A percentile compares a stretch with the other conserved stretches of the same genome.
These are phyloP conservation scores for Parastagonospora nodorum DNA, from an alignment of 2,329 filamentous ascomycete species.

Conservation along the genomic window DNA sequence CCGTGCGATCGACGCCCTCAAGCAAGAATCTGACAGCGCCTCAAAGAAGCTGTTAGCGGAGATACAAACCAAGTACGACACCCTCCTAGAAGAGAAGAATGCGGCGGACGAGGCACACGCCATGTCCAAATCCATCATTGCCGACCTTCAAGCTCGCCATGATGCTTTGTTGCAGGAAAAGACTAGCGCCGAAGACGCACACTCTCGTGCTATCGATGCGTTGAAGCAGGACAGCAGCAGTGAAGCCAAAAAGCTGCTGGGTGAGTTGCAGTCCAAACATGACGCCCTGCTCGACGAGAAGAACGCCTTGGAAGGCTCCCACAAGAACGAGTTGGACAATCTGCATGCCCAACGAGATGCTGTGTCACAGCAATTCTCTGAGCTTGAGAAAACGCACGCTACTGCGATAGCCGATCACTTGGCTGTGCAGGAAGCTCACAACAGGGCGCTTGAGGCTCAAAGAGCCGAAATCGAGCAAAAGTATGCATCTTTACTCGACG, in stretches of 20 bases:
- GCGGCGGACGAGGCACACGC: constrained; percentile 12
- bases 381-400: constrained; percentile 28
- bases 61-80: constrained; percentile 32
- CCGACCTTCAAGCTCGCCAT: constrained; percentile 23
- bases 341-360: constrained; percentile 23
- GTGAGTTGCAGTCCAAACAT: constrained; percentile 20
- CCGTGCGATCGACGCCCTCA: constrained; percentile 35
- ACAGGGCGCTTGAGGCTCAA: constrained; percentile 28
- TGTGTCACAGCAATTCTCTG: constrained; percentile 23
- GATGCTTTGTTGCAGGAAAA: constrained; percentile 35
- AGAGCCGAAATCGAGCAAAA: constrained; percentile 38
- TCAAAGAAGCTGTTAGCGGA: constrained; percentile 34
- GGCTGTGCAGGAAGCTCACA: constrained; percentile 25
- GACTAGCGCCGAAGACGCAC: constrained; percentile 30
- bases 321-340: constrained; percentile 25
- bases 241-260: constrained; percentile 17
- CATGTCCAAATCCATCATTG: constrained; percentile 14
- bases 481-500: constrained; percentile 35
- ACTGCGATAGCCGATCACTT: constrained; percentile 20
- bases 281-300: constrained; percentile 25
- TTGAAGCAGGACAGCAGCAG: constrained; percentile 34
- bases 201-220: constrained; percentile 28
- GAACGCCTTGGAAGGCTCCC: constrained; percentile 13
- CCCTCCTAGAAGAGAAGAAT: constrained; percentile 24
- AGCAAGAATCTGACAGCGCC: constrained; percentile 33